phyloP scores from a whole-genome alignment of 352 stramenopile species.

The Detonula confervacea region DNA sequence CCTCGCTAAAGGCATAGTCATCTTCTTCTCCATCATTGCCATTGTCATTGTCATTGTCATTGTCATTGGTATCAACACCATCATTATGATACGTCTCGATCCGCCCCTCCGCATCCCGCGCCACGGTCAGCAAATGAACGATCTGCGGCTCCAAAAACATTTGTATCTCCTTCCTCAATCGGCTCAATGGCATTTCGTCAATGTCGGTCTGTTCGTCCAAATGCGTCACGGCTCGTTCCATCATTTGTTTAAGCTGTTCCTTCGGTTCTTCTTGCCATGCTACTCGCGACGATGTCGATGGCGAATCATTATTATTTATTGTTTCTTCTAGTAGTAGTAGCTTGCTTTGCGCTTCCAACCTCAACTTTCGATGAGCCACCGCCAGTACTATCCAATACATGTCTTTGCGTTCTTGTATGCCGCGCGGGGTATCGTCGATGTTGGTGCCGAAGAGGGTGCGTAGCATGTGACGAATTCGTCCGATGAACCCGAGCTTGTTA shows the following conservation, averaged over 20 bases:
- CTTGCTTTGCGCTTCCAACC: constrained; percentile 28
- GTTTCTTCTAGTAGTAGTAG: background rate
- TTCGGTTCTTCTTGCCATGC: constrained; percentile 34
- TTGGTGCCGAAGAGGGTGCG: constrained; percentile 39
- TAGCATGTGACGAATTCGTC: constrained; percentile 20
- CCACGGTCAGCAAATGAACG: constrained; percentile 54
- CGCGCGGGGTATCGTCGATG: constrained; percentile 47
- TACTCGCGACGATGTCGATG: too few species aligned
- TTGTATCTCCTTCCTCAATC: constrained; percentile 71
- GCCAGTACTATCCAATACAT: constrained; percentile 55
- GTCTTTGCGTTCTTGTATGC: constrained; percentile 72
- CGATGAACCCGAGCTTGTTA: constrained; percentile 14
- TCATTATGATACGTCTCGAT: constrained; percentile 31
- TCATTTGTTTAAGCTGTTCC: constrained; percentile 20
- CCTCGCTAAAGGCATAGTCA: constrained; percentile 38
- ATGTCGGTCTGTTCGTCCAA: constrained; percentile 61
- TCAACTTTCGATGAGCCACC: constrained; percentile 35
- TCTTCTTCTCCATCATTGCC: too few species aligned
- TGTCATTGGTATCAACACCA: constrained; percentile 30
- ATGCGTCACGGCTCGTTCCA: constrained; percentile 51
- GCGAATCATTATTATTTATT: background rate
- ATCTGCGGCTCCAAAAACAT: constrained; percentile 59
- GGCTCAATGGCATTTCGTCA: constrained; percentile 52
- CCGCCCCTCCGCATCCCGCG: constrained; percentile 58
- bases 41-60: too few species aligned